A percentile compares a stretch with the other conserved stretches of the same genome.
phyloP scores from a whole-genome alignment of 768 basidiomycete genomes.

The Mycena amicta region DNA sequence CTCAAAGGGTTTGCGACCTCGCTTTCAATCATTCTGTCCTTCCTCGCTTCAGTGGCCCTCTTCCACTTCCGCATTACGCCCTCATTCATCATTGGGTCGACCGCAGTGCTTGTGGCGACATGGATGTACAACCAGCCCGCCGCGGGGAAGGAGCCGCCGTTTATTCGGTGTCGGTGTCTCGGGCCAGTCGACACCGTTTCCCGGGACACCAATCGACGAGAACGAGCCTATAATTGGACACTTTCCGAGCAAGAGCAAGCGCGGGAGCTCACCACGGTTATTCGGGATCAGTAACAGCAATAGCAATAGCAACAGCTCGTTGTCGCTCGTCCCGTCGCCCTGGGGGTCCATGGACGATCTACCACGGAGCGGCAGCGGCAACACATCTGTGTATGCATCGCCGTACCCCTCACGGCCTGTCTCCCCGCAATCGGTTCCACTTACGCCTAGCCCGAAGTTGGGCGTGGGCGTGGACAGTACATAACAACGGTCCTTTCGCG shows the following conservation, averaged over 20 bases:
- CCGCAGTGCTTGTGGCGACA: slow-evolving; percentile 85
- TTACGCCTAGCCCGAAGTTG: slow-evolving; percentile 25
- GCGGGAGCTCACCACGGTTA: slow-evolving; percentile 32
- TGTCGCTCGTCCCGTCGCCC: slow-evolving; percentile 23
- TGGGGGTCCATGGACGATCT: slow-evolving; percentile 34
- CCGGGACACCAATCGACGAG: slow-evolving; percentile 41
- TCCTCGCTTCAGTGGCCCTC: slow-evolving; percentile 88
- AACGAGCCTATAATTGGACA: slow-evolving; percentile 65
- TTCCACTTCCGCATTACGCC: slow-evolving; percentile 90
- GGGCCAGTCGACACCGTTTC: slow-evolving; percentile 33
- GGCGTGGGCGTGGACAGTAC: neutral
- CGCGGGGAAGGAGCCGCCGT: slow-evolving; percentile 33
- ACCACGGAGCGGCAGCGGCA: slow-evolving; percentile 31
- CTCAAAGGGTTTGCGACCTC: slow-evolving; percentile 97
- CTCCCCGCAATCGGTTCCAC: slow-evolving; percentile 35
- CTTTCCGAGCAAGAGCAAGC: slow-evolving; percentile 47
- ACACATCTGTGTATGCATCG: slow-evolving; percentile 38
- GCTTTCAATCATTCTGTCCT: slow-evolving; percentile 91
- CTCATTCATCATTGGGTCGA: slow-evolving; percentile 83
- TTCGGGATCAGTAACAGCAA: slow-evolving; percentile 54
- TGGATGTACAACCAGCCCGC: slow-evolving; percentile 95
- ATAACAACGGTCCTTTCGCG: neutral
- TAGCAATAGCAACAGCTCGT: slow-evolving; percentile 52
- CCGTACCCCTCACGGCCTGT: slow-evolving; percentile 35
- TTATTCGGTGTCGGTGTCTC: slow-evolving; percentile 28